These are phyloP conservation scores for Paragyromitra xinjiangensis DNA, from an alignment of 495 filamentous ascomycete genomes.

Conservation along the genomic window DNA sequence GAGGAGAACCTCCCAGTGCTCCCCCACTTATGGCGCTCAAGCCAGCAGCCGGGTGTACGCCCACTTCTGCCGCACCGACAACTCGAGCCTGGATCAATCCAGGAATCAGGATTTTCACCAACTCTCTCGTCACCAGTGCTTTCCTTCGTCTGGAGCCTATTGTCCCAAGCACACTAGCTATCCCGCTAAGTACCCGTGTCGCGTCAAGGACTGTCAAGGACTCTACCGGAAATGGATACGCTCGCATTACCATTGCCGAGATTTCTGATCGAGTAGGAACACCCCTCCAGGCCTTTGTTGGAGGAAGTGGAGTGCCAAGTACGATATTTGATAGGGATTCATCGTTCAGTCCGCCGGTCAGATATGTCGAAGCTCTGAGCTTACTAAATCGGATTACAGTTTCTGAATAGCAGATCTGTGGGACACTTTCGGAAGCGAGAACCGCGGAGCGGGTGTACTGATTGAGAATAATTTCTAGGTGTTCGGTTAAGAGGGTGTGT, in stretches of 20 bases:
- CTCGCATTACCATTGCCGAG: slow-evolving; percentile 51
- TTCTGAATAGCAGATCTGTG: slow-evolving; percentile 82
- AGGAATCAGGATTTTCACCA: slow-evolving; percentile 81
- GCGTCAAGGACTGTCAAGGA: slow-evolving; percentile 62
- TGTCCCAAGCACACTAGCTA: slow-evolving; percentile 79
- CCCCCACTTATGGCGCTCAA: slow-evolving; percentile 57
- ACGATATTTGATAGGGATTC: slow-evolving; percentile 74
- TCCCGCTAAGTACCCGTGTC: slow-evolving; percentile 73
- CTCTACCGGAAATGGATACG: slow-evolving; percentile 56
- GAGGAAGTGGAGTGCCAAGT: slow-evolving; percentile 62
- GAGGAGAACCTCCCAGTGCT: slow-evolving; percentile 57
- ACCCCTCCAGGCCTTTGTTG: slow-evolving; percentile 54
- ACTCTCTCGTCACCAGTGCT: slow-evolving; percentile 82
- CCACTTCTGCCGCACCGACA: slow-evolving; percentile 89
- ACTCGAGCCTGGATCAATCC: slow-evolving; percentile 92
- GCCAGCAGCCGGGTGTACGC: slow-evolving; percentile 91
- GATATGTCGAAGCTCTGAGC: slow-evolving; percentile 73
- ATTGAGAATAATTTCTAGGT: slow-evolving; percentile 82
- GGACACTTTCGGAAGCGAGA: slow-evolving; percentile 81
- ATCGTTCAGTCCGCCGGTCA: slow-evolving; percentile 74
- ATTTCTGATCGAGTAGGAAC: slow-evolving; percentile 60
- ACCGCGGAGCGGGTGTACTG: slow-evolving; percentile 78
- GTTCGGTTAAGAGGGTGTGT: slow-evolving; percentile 71
- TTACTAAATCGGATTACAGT: slow-evolving; percentile 80
- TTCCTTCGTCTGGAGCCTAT: slow-evolving; percentile 85